These are phyloP conservation scores for Ogataea thermomethanolica DNA, from an alignment of 805 yeast genomes.

Conservation along the genomic window DNA sequence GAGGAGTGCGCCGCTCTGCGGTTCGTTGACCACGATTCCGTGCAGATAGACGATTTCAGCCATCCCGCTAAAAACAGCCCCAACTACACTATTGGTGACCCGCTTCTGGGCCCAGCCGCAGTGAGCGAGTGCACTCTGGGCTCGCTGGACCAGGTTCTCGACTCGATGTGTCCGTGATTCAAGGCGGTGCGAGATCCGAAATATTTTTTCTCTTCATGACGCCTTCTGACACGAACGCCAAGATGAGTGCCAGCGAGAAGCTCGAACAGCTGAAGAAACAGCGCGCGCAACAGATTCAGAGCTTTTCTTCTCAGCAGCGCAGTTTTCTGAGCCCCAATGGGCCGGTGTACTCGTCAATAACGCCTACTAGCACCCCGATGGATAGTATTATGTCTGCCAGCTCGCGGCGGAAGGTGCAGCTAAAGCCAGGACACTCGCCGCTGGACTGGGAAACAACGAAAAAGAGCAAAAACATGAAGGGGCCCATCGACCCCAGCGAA, in stretches of 20 bases:
- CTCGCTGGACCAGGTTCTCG: not conserved
- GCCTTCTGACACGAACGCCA: not conserved
- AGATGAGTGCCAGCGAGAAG: slow-evolving; percentile 7
- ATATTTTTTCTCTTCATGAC: slow-evolving; percentile 5
- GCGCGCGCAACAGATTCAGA: slow-evolving; percentile 8
- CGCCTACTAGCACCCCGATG: slow-evolving; percentile 1
- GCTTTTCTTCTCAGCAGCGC: slow-evolving; percentile 7
- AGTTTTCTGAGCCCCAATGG: slow-evolving; percentile 16
- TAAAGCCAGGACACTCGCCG: slow-evolving; percentile 81
- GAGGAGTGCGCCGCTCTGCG: slow-evolving; percentile 23
- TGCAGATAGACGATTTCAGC: slow-evolving; percentile 30
- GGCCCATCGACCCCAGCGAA: slow-evolving; percentile 36
- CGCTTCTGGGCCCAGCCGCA: not conserved
- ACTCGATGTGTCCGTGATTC: not conserved
- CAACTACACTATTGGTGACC: slow-evolving; percentile 9
- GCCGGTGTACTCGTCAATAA: slow-evolving; percentile 1
- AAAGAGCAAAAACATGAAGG: slow-evolving; percentile 49
- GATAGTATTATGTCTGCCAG: slow-evolving; percentile 6
- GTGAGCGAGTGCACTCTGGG: not conserved
- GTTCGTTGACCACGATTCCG: slow-evolving; percentile 6
- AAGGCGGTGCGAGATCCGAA: slow-evolving; percentile 11
- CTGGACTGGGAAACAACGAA: slow-evolving; percentile 78
- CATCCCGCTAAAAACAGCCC: slow-evolving; percentile 23
- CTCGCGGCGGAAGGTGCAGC: slow-evolving; percentile 50
- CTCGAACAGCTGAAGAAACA: slow-evolving; percentile 10